A percentile compares a stretch with the other conserved stretches of the same genome.
Conservation (phyloP, 1,139 yeast species). For the Debaryomycetaceae sp. region DNA sequence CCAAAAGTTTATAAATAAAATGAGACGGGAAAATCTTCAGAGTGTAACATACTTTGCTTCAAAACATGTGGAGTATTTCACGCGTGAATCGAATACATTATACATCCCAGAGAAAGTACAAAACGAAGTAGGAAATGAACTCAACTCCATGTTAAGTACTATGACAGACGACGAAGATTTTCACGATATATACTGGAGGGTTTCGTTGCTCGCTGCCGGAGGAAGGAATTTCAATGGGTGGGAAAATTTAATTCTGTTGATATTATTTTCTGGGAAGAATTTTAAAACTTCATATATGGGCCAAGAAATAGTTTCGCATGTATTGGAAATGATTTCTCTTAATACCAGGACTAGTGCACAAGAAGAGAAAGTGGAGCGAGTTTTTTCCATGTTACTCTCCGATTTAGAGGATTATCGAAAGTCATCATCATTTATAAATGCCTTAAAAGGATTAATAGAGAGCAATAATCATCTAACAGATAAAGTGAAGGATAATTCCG, state of each 20-base stretch:
- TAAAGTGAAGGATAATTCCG: background rate
- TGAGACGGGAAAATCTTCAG: background rate
- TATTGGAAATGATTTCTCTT: background rate
- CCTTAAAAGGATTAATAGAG: background rate
- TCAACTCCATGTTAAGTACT: constrained; percentile 7
- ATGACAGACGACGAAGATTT: constrained; percentile 16
- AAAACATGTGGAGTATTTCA: background rate
- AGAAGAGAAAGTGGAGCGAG: background rate
- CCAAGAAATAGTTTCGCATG: background rate
- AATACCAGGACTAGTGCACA: background rate
- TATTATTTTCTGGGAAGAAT: background rate
- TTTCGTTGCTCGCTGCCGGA: constrained; percentile 21
- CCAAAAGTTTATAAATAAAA: constrained; percentile 46
- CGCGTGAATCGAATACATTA: background rate
- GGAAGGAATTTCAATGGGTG: background rate
- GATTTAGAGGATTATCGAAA: background rate
- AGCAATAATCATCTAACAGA: background rate
- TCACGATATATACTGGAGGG: constrained; percentile 39
- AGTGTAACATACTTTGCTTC: background rate
- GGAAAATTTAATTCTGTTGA: background rate
- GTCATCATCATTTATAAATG: background rate
- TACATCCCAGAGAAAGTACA: background rate
- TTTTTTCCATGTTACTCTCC: background rate
- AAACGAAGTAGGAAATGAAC: background rate
- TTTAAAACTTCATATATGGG: background rate